Evolutionary conservation across 345 rosid genomes (phyloP), one percentile per base, ranked within the genome.

Genomic region (Atalantia buxifolia): DNA sequence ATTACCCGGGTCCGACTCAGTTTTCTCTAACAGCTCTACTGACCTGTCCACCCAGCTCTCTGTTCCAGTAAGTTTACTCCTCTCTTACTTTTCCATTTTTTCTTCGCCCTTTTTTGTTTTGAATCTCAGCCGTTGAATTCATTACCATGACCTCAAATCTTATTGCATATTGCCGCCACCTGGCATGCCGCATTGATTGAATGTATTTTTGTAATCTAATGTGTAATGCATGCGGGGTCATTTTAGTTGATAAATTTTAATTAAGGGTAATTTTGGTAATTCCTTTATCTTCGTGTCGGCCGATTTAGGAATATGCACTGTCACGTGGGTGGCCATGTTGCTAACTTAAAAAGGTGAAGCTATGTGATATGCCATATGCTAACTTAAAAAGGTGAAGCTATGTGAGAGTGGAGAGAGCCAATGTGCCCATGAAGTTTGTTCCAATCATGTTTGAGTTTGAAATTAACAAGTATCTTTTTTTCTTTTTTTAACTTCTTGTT

Each of bases 41-140:
- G 90, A 90, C 84, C 89, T 92, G 22, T 90, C 98, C 10, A 84
- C 94, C 25, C 92, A 91, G 85, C 87, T 96, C 87, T 92, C 93
- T 63, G 95, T 94, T 82, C 99, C 98, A 83, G 99, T 96, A 62
- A 83, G 93, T 86, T 6, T 61, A 7, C 45, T 7, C 9, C 2
- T 38, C 42, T 38, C 9, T 4, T 3, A 2, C 33, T 31, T 2
- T 27, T 0, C 38, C 36, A 0, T 35, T 4, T 5, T 35, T 6
- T 36, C n/a, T n/a, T n/a, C n/a, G n/a, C n/a, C n/a, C n/a, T n/a
- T n/a, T n/a, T 64, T 63, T 4, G 18, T 13, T 19, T 21, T 22
- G 0, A 4, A 57, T 33, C 2, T 31, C 42, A 35, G 75, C 77
- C 83, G 81, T 72, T 59, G 25, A 77, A 66, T 80, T 76, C 35